Evolutionary conservation across 495 filamentous ascomycete species (phyloP), one percentile per base, ranked within the genome.

Genomic region (Penicillium paxilli): DNA sequence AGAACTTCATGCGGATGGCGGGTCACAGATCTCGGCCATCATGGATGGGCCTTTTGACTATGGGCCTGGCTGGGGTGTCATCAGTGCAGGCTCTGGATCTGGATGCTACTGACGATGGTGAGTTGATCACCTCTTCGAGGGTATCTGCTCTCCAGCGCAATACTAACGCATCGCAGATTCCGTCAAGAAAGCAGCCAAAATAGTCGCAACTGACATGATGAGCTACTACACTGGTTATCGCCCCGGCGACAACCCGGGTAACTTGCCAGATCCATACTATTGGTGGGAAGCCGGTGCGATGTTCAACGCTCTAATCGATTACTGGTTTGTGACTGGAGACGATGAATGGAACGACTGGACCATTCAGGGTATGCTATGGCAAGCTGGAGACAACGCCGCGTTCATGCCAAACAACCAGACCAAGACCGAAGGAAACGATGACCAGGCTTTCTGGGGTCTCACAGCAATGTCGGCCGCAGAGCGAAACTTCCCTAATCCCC

Each of bases 361-460:
- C 2, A 80, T 60, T 4, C 82, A 91, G 55, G 91, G 79, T 0
- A 62, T 96, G 48, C 59, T 87, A 2, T 87, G 82, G 66, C 92
- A 96, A 67, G 81, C 79, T 14, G 87, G 88, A 11, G 77, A 80
- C 11, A 77, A 86, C 35, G 67, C 73, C 9, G 80, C 91, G 51
- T 94, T 84, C 65, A 90, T 92, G 88, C 89, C 92, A 0, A 68
- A 72, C 10, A 96, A 96, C 66, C 90, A 96, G 60, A 88, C 87
- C 21, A 80, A 84, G 52, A 85, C 87, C 0, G 69, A 81, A 47
- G 89, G 91, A 46, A 95, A 95, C 67, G 90, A 95, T 59, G 90
- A 95, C 64, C 91, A 94, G 63, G 85, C 80, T 0, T 96, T 96
- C 63, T 96, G 91, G 91, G 91, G 78, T 25, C 85, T 95, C 67